phyloP scores from a whole-genome alignment of 2,329 filamentous ascomycete species.

The Zymoseptoria pseudotritici region DNA sequence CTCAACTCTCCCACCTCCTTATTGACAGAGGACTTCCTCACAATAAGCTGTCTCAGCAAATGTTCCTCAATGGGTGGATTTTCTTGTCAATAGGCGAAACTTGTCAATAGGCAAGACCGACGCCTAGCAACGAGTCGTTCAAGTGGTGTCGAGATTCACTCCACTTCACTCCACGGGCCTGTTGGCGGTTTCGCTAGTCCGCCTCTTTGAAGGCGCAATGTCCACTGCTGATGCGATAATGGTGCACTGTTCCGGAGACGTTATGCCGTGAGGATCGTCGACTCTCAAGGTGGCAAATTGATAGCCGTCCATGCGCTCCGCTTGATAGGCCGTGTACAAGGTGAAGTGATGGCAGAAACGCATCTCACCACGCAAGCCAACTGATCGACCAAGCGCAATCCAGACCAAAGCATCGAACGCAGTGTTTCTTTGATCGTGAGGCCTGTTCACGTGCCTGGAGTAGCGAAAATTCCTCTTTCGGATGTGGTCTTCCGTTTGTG shows the following conservation, averaged over 20 bases:
- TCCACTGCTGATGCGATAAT: not conserved
- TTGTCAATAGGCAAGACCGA: not conserved
- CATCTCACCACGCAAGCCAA: not conserved
- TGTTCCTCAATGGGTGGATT: not conserved
- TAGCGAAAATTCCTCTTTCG: not conserved
- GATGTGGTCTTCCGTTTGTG: slow-evolving; percentile 14
- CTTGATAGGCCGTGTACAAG: not conserved
- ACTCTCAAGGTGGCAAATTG: not conserved
- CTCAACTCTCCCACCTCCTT: not conserved
- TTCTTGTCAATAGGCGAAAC: not conserved
- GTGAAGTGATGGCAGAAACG: not conserved
- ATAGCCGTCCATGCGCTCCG: not conserved
- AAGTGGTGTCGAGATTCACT: not conserved
- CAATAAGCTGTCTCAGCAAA: not conserved
- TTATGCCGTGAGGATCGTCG: not conserved
- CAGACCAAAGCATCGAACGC: not conserved
- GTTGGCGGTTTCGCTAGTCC: not conserved
- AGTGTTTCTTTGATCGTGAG: not conserved
- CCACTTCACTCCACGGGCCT: not conserved
- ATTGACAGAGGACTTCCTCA: not conserved
- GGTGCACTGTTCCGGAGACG: not conserved
- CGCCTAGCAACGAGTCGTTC: too few relatives aligned
- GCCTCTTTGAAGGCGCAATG: not conserved
- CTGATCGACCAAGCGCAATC: not conserved
- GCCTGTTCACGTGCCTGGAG: not conserved